Evolutionary conservation across 108 stramenopile genomes (phyloP).

Genomic region (Nitzschia sp.): DNA sequence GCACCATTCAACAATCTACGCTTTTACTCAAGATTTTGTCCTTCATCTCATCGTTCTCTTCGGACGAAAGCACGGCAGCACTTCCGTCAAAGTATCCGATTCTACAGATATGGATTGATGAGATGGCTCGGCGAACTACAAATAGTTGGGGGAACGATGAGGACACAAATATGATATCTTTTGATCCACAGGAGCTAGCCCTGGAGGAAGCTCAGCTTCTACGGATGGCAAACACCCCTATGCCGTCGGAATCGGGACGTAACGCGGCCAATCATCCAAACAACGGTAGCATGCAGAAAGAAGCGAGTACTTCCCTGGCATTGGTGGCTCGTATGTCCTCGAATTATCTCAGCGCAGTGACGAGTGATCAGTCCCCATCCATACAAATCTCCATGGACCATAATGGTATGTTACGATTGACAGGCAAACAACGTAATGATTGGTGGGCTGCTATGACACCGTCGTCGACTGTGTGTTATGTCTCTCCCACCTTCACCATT

Average conservation of each 20-base stretch:
- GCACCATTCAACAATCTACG: not conserved
- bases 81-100: not conserved
- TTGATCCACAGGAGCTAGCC: conserved; percentile 27
- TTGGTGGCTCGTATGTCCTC: conserved; percentile 1
- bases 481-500: not conserved
- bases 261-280: not conserved
- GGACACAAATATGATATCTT: conserved; percentile 6
- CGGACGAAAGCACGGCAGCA: no score
- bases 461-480: not conserved
- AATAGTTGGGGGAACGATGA: conserved; percentile 2
- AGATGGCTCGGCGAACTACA: not conserved
- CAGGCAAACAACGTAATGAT: not conserved
- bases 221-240: conserved; percentile 37
- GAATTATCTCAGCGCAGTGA: not conserved
- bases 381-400: conserved; percentile 2
- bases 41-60: no score
- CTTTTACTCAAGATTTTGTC: not conserved
- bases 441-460: conserved; percentile 8
- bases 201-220: conserved; percentile 29
- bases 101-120: conserved; percentile 17
- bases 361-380: not conserved
- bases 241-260: conserved; percentile 1
- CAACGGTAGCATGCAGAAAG: not conserved
- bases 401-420: not conserved
- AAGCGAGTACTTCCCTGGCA: not conserved